These are phyloP conservation scores for Articulospora tetracladia DNA, from an alignment of 495 filamentous ascomycete species.

Conservation along the genomic window DNA sequence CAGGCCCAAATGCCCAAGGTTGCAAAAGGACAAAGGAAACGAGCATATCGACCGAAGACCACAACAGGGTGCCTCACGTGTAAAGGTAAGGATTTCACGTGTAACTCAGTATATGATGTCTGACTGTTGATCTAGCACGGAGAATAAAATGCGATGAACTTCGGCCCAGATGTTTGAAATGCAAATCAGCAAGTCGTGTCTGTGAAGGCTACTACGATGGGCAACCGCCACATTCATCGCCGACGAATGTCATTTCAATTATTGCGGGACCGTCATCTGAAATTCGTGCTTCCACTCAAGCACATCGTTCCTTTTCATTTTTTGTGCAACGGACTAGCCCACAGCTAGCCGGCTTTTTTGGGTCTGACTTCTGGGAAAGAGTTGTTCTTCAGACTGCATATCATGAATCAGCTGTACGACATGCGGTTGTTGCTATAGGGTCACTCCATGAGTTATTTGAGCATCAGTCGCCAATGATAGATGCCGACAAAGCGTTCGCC, in stretches of 20 bases:
- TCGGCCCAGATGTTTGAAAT: constrained; percentile 13
- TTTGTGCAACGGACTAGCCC: constrained; percentile 37
- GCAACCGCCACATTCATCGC: not conserved
- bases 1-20: constrained; percentile 10
- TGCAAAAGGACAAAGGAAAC: constrained; percentile 10
- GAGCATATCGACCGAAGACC: constrained; percentile 10
- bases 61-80: constrained; percentile 16
- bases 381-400: constrained; percentile 32
- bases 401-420: constrained; percentile 12
- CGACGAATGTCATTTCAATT: not conserved
- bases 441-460: constrained; percentile 4
- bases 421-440: constrained; percentile 19
- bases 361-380: constrained; percentile 41
- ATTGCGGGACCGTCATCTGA: not conserved
- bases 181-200: constrained; percentile 5
- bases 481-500: constrained; percentile 21
- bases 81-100: constrained; percentile 3
- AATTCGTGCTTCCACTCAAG: not conserved
- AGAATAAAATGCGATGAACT: constrained; percentile 21
- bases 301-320: constrained; percentile 27
- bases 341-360: constrained; percentile 42
- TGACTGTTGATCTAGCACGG: not conserved
- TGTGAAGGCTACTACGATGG: constrained; percentile 12
- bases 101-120: not conserved
- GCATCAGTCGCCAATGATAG: not conserved